phyloP scores from a whole-genome alignment of 805 yeast species.

The Candida silvicultrix region DNA sequence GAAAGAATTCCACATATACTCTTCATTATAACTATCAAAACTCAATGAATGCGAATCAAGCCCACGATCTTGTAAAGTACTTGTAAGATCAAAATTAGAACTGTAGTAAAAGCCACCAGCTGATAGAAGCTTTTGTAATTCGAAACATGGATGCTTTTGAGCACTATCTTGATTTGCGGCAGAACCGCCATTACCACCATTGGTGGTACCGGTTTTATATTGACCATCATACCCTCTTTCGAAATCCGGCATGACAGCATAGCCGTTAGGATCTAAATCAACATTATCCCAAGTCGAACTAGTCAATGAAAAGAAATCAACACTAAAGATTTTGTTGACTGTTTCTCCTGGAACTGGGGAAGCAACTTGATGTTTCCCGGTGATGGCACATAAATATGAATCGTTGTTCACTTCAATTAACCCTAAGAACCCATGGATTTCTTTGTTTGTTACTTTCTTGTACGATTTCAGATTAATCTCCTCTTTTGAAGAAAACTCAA shows the following conservation, averaged over 20 bases:
- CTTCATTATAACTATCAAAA: conserved; percentile 61
- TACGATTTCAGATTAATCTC: conserved; percentile 32
- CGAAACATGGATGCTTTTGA: conserved; percentile 63
- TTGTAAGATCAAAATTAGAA: conserved; percentile 86
- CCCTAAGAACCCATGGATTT: conserved; percentile 71
- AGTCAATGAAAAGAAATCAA: conserved; percentile 78
- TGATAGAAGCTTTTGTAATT: conserved; percentile 65
- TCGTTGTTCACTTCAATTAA: conserved; percentile 63
- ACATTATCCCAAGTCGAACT: conserved; percentile 74
- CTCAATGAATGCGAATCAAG: conserved; percentile 39
- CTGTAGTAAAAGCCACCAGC: conserved; percentile 93
- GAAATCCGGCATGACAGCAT: conserved; percentile 43
- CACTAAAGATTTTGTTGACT: conserved; percentile 73
- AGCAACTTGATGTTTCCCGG: conserved; percentile 74
- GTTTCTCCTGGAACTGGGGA: conserved; percentile 74
- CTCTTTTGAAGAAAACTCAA: conserved; percentile 38
- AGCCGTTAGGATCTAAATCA: conserved; percentile 63
- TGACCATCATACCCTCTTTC: conserved; percentile 14
- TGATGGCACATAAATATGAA: conserved; percentile 71
- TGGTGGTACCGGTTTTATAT: conserved; percentile 14
- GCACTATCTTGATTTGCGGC: conserved; percentile 9
- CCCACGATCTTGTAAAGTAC: conserved; percentile 76
- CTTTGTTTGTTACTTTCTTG: conserved; percentile 36
- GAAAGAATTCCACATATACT: conserved; percentile 96
- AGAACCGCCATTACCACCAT: conserved; percentile 9